A percentile compares a stretch with the other conserved stretches of the same genome.
phyloP scores from a whole-genome alignment of 2,329 filamentous ascomycete species.

The Xylariales sp. region DNA sequence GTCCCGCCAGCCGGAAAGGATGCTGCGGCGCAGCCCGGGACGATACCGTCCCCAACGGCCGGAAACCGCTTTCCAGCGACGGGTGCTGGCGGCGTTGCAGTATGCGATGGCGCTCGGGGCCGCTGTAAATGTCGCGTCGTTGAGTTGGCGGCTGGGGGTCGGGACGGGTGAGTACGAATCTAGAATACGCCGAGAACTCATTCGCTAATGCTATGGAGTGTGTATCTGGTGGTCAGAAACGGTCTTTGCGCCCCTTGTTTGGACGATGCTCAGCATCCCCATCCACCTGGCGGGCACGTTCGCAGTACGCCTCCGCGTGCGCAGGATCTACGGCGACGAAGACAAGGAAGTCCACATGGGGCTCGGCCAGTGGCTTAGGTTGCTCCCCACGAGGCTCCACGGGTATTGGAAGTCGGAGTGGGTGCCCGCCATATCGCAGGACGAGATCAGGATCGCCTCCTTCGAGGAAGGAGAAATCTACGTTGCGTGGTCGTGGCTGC shows the following conservation, averaged over 20 bases:
- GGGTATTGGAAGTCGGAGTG: conserved; percentile 25
- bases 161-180: conserved; percentile 23
- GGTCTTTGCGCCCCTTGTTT: conserved; percentile 31
- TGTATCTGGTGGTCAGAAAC: conserved; percentile 38
- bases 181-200: no score
- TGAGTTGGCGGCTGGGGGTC: conserved; percentile 37
- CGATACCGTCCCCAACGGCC: conserved; percentile 15
- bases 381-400: conserved; percentile 19
- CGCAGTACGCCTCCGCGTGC: conserved; percentile 34
- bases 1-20: conserved; percentile 33
- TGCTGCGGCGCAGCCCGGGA: conserved; percentile 22
- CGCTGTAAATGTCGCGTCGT: conserved; percentile 30
- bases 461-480: conserved; percentile 29
- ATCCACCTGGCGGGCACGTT: conserved; percentile 35
- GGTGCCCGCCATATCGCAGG: conserved; percentile 25
- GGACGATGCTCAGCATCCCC: conserved; percentile 34
- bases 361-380: conserved; percentile 25
- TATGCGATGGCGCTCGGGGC: conserved; percentile 33
- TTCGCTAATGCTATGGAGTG: conserved; percentile 26
- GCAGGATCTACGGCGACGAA: conserved; percentile 18
- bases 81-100: conserved; percentile 10
- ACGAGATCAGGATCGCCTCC: conserved; percentile 17
- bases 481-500: conserved; percentile 40
- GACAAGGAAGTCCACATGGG: not conserved
- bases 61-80: not conserved